A percentile compares a stretch with the other conserved stretches of the same genome.
These are phyloP conservation scores for Diacronema lutheri DNA, from an alignment of 78 protist genomes.

Conservation along the genomic window DNA sequence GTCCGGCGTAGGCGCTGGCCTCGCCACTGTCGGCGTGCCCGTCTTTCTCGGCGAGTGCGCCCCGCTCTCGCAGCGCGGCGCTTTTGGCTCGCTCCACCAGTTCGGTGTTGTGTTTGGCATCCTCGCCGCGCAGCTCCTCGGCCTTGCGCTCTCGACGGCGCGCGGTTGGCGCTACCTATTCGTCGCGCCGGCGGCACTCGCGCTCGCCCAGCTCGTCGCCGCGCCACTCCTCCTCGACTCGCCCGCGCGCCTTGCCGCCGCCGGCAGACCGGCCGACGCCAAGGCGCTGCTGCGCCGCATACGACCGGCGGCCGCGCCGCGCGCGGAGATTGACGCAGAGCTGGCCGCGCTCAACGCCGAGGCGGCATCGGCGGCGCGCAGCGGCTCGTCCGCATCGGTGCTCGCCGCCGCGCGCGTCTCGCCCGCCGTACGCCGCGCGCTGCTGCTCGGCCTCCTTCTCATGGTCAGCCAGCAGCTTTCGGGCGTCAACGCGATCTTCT, in stretches of 20 bases:
- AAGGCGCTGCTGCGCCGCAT: background rate
- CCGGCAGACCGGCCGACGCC: no score
- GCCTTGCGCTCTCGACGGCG: background rate
- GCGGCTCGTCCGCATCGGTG: no score
- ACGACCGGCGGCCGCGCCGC: no score
- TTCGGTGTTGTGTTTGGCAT: background rate
- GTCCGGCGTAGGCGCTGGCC: background rate
- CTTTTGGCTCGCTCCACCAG: background rate
- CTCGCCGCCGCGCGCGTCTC: no score
- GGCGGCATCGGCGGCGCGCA: no score
- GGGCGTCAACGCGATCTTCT: background rate
- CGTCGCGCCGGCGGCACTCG: background rate
- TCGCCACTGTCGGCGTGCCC: slow-evolving; percentile 15
- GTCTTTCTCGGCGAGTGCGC: slow-evolving; percentile 14
- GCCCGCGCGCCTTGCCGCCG: background rate
- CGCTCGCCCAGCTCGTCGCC: background rate
- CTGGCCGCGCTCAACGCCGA: no score
- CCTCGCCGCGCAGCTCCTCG: background rate
- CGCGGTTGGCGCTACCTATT: background rate
- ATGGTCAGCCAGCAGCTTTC: background rate
- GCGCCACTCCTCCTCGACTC: background rate
- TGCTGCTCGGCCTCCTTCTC: background rate
- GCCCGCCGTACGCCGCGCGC: slow-evolving; percentile 1
- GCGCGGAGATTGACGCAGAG: background rate
- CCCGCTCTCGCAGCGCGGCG: slow-evolving; percentile 14